Percentiles rank a stretch among this genome's conserved stretches.
These are phyloP conservation scores for Brassica juncea DNA, from an alignment of 345 rosid species.

Conservation along the genomic window DNA sequence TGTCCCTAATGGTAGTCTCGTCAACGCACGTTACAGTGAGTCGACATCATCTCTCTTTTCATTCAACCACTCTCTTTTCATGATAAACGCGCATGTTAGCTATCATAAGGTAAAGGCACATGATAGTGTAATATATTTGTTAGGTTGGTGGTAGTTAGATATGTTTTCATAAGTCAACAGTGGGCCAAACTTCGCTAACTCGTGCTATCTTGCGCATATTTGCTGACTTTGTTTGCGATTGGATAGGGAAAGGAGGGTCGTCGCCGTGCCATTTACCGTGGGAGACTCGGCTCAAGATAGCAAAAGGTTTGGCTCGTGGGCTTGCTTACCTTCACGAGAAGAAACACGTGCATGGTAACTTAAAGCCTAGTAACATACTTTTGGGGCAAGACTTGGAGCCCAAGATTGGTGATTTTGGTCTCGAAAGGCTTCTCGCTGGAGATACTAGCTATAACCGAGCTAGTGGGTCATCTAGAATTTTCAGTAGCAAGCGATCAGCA, in stretches of 20 bases:
- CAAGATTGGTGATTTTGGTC: slow-evolving; percentile 83
- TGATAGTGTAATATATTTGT: slow-evolving; percentile 22
- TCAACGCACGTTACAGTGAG: slow-evolving; percentile 89
- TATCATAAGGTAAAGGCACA: slow-evolving; percentile 4
- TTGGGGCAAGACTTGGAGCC: slow-evolving; percentile 76
- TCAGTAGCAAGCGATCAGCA: slow-evolving; percentile 79
- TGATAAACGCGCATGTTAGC: not conserved
- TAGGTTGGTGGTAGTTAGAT: slow-evolving; percentile 14
- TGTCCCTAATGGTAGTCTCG: slow-evolving; percentile 82
- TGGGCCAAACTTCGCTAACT: not conserved
- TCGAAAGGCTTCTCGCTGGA: slow-evolving; percentile 64
- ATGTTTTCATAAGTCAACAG: slow-evolving; percentile 42
- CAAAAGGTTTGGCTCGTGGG: slow-evolving; percentile 81
- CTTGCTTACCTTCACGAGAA: slow-evolving; percentile 81
- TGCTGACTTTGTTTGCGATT: slow-evolving; percentile 1
- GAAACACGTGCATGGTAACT: slow-evolving; percentile 85
- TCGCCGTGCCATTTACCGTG: slow-evolving; percentile 81
- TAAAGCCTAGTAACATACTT: slow-evolving; percentile 83
- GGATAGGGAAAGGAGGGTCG: slow-evolving; percentile 76
- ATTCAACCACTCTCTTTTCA: not conserved
- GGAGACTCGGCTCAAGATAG: slow-evolving; percentile 89
- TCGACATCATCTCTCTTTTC: slow-evolving; percentile 7
- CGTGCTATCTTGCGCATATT: not conserved
- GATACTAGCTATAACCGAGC: slow-evolving; percentile 67
- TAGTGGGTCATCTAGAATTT: slow-evolving; percentile 62